A percentile compares a stretch with the other conserved stretches of the same genome.
Evolutionary conservation across 352 stramenopile species (phyloP).

Genomic region (Phytophthora tubulina): DNA sequence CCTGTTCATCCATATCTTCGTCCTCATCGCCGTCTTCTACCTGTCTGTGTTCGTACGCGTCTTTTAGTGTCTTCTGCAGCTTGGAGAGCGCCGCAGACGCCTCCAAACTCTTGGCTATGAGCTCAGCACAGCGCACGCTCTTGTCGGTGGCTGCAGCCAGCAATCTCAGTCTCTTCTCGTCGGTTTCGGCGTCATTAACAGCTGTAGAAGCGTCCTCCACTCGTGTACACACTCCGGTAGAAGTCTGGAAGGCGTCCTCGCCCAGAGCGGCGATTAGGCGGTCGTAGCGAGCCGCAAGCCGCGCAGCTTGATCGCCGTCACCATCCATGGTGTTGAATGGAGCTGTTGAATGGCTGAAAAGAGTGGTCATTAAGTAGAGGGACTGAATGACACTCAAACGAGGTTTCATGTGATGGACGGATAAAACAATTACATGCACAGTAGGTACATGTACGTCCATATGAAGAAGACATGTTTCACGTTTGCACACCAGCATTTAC

Average conservation of each 20-base stretch:
- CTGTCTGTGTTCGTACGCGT: constrained; percentile 38
- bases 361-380: not conserved
- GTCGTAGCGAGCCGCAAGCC: constrained; percentile 60
- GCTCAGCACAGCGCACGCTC: constrained; percentile 77
- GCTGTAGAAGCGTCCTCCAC: constrained; percentile 50
- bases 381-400: constrained; percentile 1
- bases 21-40: constrained; percentile 42
- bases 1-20: constrained; percentile 46
- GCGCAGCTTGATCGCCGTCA: constrained; percentile 14
- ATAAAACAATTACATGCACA: no score
- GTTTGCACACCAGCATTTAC: no score
- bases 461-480: no score
- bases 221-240: constrained; percentile 39
- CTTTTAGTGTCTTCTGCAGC: constrained; percentile 54
- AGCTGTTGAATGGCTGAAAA: constrained; percentile 26
- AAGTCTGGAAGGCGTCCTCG: constrained; percentile 59
- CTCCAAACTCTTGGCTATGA: constrained; percentile 80
- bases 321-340: constrained; percentile 21
- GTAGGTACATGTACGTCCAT: no score
- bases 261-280: constrained; percentile 66
- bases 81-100: constrained; percentile 55
- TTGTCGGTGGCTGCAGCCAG: constrained; percentile 55
- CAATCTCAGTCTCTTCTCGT: constrained; percentile 50
- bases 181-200: constrained; percentile 29
- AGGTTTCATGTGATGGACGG: not conserved